These are phyloP conservation scores for Malus hybrid DNA, from an alignment of 331 rosid species.

Conservation along the genomic window DNA sequence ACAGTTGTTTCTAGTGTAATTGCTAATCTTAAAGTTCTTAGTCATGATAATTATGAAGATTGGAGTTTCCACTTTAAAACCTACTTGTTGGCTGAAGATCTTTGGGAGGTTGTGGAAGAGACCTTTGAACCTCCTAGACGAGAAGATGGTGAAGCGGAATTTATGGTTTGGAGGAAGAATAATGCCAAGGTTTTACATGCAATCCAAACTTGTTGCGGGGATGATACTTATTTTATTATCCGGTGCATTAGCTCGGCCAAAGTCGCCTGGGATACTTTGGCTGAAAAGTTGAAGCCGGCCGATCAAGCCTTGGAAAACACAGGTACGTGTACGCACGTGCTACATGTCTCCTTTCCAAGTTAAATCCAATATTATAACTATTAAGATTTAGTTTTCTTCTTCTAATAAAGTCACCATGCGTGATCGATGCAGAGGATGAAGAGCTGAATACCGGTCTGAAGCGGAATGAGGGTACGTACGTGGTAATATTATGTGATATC, in stretches of 20 bases:
- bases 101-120: neutral
- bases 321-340: too few relatives aligned
- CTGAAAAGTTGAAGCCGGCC: neutral
- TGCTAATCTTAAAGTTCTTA: neutral
- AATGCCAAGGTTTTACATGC: constrained; percentile 8
- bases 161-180: constrained; percentile 2
- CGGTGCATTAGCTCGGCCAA: neutral
- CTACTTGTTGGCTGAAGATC: neutral
- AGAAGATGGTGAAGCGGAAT: neutral
- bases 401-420: too few relatives aligned
- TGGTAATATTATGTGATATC: too few relatives aligned
- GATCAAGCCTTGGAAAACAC: neutral
- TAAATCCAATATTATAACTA: too few relatives aligned
- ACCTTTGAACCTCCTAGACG: neutral
- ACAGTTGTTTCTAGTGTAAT: neutral
- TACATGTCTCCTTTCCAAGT: too few relatives aligned
- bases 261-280: constrained; percentile 11
- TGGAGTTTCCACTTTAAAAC: neutral
- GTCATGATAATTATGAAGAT: neutral
- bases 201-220: constrained; percentile 6
- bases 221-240: neutral
- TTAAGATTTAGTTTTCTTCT: neutral
- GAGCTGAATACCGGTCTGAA: neutral
- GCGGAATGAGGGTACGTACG: neutral
- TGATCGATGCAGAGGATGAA: neutral